These are phyloP conservation scores for Pseudomassariella vexata DNA, from an alignment of 2,329 filamentous ascomycete genomes.

Conservation along the genomic window DNA sequence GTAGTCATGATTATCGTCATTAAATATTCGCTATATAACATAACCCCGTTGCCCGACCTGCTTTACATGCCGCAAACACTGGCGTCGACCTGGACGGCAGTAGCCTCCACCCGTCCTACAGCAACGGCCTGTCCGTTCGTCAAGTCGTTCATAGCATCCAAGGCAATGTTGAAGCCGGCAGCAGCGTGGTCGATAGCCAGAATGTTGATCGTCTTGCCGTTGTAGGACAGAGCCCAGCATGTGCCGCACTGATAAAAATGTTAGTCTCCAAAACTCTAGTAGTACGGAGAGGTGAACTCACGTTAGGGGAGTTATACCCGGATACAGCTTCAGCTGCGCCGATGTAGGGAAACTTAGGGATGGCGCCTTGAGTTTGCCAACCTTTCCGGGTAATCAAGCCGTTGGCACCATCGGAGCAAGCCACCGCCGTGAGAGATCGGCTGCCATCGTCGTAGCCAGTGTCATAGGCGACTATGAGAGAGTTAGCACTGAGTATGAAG, in stretches of 20 bases:
- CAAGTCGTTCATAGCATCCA: slow-evolving; percentile 48
- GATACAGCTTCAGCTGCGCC: slow-evolving; percentile 46
- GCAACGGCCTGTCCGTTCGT: slow-evolving; percentile 43
- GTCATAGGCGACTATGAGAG: slow-evolving; percentile 62
- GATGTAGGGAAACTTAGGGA: slow-evolving; percentile 48
- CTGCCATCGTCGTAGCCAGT: slow-evolving; percentile 58
- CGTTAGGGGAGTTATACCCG: slow-evolving; percentile 47
- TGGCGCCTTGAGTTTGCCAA: slow-evolving; percentile 48
- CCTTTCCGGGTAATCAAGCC: slow-evolving; percentile 58
- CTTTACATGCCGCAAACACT: slow-evolving; percentile 37
- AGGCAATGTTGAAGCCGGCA: slow-evolving; percentile 50
- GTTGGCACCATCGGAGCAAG: slow-evolving; percentile 64
- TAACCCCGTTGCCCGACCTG: no score
- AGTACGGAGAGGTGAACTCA: slow-evolving; percentile 13
- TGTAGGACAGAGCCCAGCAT: slow-evolving; percentile 52
- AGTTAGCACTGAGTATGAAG: not conserved
- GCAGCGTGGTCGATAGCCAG: slow-evolving; percentile 49
- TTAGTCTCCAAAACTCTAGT: no score
- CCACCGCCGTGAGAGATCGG: slow-evolving; percentile 49
- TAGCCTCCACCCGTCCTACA: slow-evolving; percentile 48
- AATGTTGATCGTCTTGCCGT: slow-evolving; percentile 45
- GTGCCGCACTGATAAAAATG: slow-evolving; percentile 52
- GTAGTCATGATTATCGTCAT: no score
- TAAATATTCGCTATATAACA: no score
- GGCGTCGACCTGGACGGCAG: slow-evolving; percentile 34